Percentiles rank a stretch among this genome's conserved stretches.
phyloP scores from a whole-genome alignment of 495 filamentous ascomycete genomes.

The Penicillium roqueforti region DNA sequence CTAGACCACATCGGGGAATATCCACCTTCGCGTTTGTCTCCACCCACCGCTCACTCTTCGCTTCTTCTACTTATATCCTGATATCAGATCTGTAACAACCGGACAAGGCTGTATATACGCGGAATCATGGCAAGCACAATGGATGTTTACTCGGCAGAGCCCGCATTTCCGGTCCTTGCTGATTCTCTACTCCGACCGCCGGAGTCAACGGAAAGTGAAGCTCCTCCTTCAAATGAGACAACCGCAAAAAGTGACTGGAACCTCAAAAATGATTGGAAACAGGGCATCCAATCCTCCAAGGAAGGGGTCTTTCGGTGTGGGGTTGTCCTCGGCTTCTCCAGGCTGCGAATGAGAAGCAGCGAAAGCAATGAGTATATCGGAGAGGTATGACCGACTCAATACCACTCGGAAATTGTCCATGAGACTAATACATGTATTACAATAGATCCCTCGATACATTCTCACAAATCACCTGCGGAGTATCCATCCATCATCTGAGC shows the following conservation, averaged over 20 bases:
- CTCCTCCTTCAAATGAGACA: background rate
- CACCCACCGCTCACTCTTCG: background rate
- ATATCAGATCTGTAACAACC: background rate
- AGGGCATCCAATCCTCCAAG: conserved; percentile 18
- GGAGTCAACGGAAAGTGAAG: background rate
- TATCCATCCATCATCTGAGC: conserved; percentile 5
- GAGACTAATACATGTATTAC: conserved; percentile 3
- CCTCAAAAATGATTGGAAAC: conserved; percentile 27
- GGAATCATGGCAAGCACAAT: conserved; percentile 13
- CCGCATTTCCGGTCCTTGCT: conserved; percentile 37
- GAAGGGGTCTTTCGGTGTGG: conserved; percentile 30
- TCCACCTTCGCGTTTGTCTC: background rate
- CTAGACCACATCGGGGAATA: background rate
- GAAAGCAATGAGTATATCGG: conserved; percentile 32
- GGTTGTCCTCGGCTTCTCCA: conserved; percentile 38
- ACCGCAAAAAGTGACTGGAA: conserved; percentile 24
- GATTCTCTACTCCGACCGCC: conserved; percentile 25
- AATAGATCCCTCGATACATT: conserved; percentile 18
- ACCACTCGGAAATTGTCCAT: background rate
- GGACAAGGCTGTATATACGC: background rate
- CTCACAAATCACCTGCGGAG: conserved; percentile 12
- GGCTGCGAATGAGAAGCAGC: conserved; percentile 21
- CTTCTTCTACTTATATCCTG: background rate
- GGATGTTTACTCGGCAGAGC: conserved; percentile 27
- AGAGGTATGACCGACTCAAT: conserved; percentile 24